These are phyloP conservation scores for Nakazawaea wyomingensis DNA, from an alignment of 805 yeast species.

Conservation along the genomic window DNA sequence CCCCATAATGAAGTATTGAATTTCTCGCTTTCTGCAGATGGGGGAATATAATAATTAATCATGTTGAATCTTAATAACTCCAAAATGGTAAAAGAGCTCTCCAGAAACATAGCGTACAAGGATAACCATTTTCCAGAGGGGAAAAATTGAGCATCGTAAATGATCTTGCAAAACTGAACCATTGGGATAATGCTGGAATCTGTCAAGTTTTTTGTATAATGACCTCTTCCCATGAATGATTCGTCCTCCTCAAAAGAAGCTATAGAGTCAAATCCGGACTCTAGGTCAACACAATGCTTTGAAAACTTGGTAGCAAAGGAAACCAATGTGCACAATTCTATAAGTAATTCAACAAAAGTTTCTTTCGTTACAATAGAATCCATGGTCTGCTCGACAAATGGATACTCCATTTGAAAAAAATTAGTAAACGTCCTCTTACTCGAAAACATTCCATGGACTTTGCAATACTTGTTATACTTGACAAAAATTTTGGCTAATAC, in stretches of 20 bases:
- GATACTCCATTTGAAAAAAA: slow-evolving; percentile 64
- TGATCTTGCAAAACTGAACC: slow-evolving; percentile 26
- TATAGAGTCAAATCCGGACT: slow-evolving; percentile 39
- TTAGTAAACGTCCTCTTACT: slow-evolving; percentile 62
- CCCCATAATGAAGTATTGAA: slow-evolving; percentile 68
- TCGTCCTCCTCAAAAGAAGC: slow-evolving; percentile 36
- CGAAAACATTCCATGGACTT: slow-evolving; percentile 41
- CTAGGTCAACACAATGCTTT: slow-evolving; percentile 31
- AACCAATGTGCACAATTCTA: slow-evolving; percentile 64
- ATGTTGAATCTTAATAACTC: slow-evolving; percentile 49
- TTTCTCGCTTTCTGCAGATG: slow-evolving; percentile 39
- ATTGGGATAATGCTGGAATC: slow-evolving; percentile 4
- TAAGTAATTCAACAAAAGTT: slow-evolving; percentile 60
- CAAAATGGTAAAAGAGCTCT: slow-evolving; percentile 49
- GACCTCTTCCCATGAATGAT: slow-evolving; percentile 20
- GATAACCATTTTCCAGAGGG: slow-evolving; percentile 75
- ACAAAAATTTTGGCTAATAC: slow-evolving; percentile 46
- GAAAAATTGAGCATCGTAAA: slow-evolving; percentile 52
- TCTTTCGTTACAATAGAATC: slow-evolving; percentile 74
- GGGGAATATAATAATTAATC: slow-evolving; percentile 47
- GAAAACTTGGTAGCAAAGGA: slow-evolving; percentile 50
- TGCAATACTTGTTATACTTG: slow-evolving; percentile 46
- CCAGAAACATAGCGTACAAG: slow-evolving; percentile 50
- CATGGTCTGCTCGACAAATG: slow-evolving; percentile 58
- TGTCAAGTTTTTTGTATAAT: slow-evolving; percentile 17